Conservation (phyloP, 108 stramenopile genomes). For the Cylindrotheca closterium region DNA sequence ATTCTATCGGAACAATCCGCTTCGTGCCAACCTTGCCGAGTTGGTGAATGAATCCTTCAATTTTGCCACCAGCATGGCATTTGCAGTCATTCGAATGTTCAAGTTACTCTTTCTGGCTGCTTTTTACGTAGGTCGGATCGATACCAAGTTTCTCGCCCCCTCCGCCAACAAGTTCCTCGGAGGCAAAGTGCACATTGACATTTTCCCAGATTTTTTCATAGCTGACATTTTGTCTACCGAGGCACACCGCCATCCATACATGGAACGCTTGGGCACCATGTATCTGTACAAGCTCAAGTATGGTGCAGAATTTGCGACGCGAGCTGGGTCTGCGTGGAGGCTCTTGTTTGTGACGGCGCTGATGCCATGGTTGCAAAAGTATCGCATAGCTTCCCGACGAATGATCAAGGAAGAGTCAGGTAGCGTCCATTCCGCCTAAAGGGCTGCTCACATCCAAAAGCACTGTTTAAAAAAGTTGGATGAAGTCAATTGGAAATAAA, state of each 20-base stretch:
- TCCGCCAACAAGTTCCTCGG: constrained; percentile 9
- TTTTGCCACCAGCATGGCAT: constrained; percentile 3
- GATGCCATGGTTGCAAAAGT: constrained; percentile 18
- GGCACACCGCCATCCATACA: constrained; percentile 70
- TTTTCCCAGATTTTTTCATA: constrained; percentile 2
- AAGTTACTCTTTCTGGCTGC: constrained; percentile 32
- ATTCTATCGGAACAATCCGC: constrained; percentile 20
- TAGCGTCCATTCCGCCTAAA: background rate
- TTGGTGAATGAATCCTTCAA: constrained; percentile 11
- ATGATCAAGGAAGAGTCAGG: background rate
- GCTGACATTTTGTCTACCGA: constrained; percentile 1
- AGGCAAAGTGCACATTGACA: constrained; percentile 12
- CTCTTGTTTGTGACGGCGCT: constrained; percentile 40
- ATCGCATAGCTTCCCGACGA: constrained; percentile 14
- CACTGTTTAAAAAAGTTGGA: too few species aligned
- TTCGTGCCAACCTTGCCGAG: constrained; percentile 12
- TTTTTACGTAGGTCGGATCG: constrained; percentile 33
- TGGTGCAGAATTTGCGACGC: constrained; percentile 46
- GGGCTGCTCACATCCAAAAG: too few species aligned
- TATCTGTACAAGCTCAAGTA: constrained; percentile 65
- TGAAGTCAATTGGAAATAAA: too few species aligned
- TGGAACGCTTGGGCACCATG: constrained; percentile 54
- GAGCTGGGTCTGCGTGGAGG: constrained; percentile 52
- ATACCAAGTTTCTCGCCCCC: constrained; percentile 17
- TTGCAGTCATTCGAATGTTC: constrained; percentile 20